These are phyloP conservation scores for Pterocarpus santalinus DNA, from an alignment of 306 rosid genomes.

Conservation along the genomic window DNA sequence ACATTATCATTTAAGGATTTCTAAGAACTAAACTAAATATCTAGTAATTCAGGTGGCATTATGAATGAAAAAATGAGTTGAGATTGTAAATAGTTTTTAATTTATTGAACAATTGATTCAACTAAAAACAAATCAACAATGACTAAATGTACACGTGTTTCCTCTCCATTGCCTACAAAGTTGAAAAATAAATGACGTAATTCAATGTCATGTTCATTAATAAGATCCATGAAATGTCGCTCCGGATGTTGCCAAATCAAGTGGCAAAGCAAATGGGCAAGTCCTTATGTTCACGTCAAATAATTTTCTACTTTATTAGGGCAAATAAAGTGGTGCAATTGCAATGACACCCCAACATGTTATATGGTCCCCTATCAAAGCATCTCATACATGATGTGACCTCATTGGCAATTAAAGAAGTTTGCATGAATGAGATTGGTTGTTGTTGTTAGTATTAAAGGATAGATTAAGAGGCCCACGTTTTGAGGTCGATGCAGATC, in stretches of 20 bases:
- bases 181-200: background rate
- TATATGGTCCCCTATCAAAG: constrained; percentile 58
- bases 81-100: background rate
- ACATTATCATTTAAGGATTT: too few relatives aligned
- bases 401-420: constrained; percentile 64
- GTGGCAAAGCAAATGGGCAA: constrained; percentile 48
- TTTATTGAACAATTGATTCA: background rate
- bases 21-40: too few relatives aligned
- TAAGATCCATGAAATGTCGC: constrained; percentile 62
- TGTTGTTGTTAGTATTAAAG: constrained; percentile 16
- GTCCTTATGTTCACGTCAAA: constrained; percentile 47
- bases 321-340: constrained; percentile 58
- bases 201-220: background rate
- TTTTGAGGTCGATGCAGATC: constrained; percentile 44
- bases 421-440: constrained; percentile 58
- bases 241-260: constrained; percentile 65
- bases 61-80: background rate
- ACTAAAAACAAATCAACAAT: background rate
- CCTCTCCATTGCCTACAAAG: background rate
- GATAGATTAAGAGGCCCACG: constrained; percentile 44
- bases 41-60: background rate
- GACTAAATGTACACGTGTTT: background rate
- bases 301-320: constrained; percentile 48
- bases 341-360: constrained; percentile 51
- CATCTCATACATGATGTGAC: constrained; percentile 57